Conservation (phyloP, 2,329 filamentous ascomycete genomes). For the Aspergillus pseudoviridinutans region DNA sequence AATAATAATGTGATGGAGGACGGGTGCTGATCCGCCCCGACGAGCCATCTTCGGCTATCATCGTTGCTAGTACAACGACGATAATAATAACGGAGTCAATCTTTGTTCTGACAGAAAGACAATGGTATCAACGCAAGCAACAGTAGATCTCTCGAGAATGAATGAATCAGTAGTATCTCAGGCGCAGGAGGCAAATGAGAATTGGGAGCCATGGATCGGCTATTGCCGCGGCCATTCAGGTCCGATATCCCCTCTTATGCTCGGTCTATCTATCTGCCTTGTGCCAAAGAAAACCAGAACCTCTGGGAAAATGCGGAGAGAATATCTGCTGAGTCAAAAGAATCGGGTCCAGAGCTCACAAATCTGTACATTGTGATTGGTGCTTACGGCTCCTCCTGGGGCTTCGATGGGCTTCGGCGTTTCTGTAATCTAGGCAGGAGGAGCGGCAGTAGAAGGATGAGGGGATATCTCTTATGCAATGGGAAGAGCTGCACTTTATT, state of each 20-base stretch:
- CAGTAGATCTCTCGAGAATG: neutral
- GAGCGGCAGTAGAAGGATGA: neutral
- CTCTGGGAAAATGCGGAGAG: slow-evolving; percentile 15
- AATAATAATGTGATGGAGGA: slow-evolving; percentile 15
- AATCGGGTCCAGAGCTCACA: slow-evolving; percentile 14
- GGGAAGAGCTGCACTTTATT: slow-evolving; percentile 2
- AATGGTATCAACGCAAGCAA: neutral
- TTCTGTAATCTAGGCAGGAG: neutral
- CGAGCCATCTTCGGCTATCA: neutral
- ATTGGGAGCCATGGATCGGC: neutral
- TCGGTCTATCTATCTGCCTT: neutral
- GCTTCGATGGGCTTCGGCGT: slow-evolving; percentile 7
- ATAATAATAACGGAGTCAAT: neutral
- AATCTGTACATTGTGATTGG: slow-evolving; percentile 14
- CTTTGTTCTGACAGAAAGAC: neutral
- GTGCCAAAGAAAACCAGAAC: neutral
- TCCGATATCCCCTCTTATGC: neutral
- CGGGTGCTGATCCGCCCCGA: neutral
- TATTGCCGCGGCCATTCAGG: neutral
- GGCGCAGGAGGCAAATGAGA: neutral
- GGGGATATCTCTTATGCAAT: slow-evolving; percentile 3
- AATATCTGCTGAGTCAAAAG: slow-evolving; percentile 18
- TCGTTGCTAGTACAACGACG: neutral
- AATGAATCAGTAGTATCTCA: neutral
- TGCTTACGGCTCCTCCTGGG: neutral